A percentile compares a stretch with the other conserved stretches of the same genome.
phyloP scores from a whole-genome alignment of 2,329 filamentous ascomycete species.

The Penicillium sp. region DNA sequence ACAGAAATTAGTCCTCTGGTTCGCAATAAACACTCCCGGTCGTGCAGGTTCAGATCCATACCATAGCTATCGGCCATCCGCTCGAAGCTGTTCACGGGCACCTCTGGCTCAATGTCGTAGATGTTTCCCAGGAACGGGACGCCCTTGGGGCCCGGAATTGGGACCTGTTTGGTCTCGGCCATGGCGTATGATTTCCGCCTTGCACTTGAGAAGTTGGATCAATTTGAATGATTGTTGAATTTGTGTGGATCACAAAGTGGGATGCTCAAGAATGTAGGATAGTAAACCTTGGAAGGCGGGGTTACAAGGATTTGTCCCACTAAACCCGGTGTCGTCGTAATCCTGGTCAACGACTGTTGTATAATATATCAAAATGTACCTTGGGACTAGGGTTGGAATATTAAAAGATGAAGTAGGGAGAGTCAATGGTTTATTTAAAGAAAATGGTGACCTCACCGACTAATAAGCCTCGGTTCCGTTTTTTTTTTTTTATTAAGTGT shows the following conservation, averaged over 20 bases:
- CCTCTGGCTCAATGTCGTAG: slow-evolving; percentile 60
- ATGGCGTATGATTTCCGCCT: slow-evolving; percentile 8
- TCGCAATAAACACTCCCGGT: neutral
- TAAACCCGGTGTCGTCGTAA: neutral
- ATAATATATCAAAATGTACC: neutral
- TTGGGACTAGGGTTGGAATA: neutral
- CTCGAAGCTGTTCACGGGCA: slow-evolving; percentile 56
- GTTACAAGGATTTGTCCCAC: neutral
- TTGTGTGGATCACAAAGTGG: neutral
- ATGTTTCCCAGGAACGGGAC: slow-evolving; percentile 67
- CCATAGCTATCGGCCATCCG: slow-evolving; percentile 66
- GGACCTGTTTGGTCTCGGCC: slow-evolving; percentile 21
- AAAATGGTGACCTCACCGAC: neutral
- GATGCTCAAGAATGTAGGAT: neutral
- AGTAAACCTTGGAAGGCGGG: neutral
- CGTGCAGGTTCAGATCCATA: slow-evolving; percentile 33
- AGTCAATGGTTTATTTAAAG: neutral
- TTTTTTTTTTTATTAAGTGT: neutral
- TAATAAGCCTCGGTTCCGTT: neutral
- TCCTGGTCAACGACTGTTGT: neutral
- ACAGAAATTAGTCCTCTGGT: neutral
- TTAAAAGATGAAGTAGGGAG: too few relatives aligned
- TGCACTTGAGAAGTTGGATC: neutral
- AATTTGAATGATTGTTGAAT: neutral
- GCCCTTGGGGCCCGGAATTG: slow-evolving; percentile 64